Percentiles rank a stretch among this genome's conserved stretches.
phyloP scores from a whole-genome alignment of 495 filamentous ascomycete species.

The Geoglossum glabrum region DNA sequence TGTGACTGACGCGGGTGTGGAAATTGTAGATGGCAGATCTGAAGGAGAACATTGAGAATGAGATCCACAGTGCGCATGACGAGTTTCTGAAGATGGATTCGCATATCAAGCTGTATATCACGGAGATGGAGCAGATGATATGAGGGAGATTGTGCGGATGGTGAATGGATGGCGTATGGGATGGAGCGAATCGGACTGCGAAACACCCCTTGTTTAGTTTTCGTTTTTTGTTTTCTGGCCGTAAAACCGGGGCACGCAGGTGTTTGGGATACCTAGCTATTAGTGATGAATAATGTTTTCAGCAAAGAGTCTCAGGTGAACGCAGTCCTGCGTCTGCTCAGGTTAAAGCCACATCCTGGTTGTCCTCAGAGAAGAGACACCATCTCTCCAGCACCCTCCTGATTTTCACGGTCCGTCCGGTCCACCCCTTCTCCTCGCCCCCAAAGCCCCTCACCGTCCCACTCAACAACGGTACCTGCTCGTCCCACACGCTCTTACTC shows the following conservation, averaged over 20 bases:
- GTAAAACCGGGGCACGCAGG: no score
- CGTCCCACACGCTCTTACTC: slow-evolving; percentile 14
- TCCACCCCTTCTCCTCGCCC: slow-evolving; percentile 36
- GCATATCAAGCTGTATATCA: slow-evolving; percentile 93
- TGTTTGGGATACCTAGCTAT: background rate
- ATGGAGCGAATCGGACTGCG: no score
- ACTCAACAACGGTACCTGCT: slow-evolving; percentile 21
- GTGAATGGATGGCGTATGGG: slow-evolving; percentile 16
- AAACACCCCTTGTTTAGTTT: no score
- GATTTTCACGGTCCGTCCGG: slow-evolving; percentile 46
- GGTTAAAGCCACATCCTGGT: slow-evolving; percentile 23
- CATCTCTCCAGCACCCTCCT: slow-evolving; percentile 46
- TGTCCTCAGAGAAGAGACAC: slow-evolving; percentile 25
- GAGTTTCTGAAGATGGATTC: slow-evolving; percentile 93
- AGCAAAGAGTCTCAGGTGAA: background rate
- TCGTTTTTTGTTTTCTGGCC: no score
- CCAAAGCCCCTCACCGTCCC: slow-evolving; percentile 3
- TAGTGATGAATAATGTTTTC: slow-evolving; percentile 7
- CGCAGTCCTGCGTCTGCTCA: background rate
- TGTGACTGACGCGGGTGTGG: no score
- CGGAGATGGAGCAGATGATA: slow-evolving; percentile 89
- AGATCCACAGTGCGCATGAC: slow-evolving; percentile 68
- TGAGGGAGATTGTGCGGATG: slow-evolving; percentile 20
- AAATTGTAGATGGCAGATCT: slow-evolving; percentile 98
- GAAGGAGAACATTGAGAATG: slow-evolving; percentile 89